These are phyloP conservation scores for Sclerotinia subarctica DNA, from an alignment of 2,329 filamentous ascomycete species.

Conservation along the genomic window DNA sequence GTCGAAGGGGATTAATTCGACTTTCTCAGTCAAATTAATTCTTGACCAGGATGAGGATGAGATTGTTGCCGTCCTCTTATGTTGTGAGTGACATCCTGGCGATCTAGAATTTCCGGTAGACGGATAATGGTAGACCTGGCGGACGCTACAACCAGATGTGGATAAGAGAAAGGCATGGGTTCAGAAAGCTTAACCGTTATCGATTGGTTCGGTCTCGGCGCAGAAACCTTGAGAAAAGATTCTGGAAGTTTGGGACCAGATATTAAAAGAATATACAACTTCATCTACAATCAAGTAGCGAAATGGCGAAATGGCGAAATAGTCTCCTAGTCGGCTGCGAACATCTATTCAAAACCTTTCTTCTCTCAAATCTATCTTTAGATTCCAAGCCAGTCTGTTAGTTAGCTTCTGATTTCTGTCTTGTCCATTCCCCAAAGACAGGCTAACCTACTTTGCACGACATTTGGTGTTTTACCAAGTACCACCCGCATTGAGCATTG, in stretches of 20 bases:
- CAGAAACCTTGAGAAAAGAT: neutral
- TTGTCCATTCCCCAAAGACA: neutral
- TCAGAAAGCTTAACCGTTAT: constrained; percentile 16
- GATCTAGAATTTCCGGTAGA: neutral
- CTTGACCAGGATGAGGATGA: neutral
- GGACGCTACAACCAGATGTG: neutral
- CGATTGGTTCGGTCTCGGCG: constrained; percentile 12
- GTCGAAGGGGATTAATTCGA: neutral
- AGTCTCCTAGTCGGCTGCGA: no score
- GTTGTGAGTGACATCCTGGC: neutral
- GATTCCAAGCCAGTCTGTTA: neutral
- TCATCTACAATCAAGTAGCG: neutral
- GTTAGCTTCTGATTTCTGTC: neutral
- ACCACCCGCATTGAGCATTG: neutral
- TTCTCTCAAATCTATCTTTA: neutral
- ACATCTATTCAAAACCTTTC: neutral
- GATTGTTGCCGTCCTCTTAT: neutral
- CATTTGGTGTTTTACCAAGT: neutral
- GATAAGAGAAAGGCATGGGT: constrained; percentile 7
- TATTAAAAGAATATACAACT: constrained; percentile 6
- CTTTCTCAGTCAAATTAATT: neutral
- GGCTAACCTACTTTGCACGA: neutral
- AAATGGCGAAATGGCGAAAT: neutral
- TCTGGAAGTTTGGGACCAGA: neutral
- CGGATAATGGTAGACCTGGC: constrained; percentile 1